phyloP scores from a whole-genome alignment of 805 yeast genomes.

The Lachancea sp. region DNA sequence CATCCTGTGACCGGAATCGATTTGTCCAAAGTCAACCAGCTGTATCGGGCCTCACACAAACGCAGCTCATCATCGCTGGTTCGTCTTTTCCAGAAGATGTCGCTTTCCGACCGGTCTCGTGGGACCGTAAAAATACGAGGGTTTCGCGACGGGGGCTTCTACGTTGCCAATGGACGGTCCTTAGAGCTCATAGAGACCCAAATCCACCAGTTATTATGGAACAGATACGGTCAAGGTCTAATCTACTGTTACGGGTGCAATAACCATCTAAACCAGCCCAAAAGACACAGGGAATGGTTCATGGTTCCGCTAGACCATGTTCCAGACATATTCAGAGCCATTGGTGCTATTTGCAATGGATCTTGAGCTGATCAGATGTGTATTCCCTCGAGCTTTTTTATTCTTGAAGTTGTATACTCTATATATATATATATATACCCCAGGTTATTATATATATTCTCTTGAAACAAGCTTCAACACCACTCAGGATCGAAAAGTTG shows the following conservation, averaged over 20 bases:
- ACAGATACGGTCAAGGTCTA: slow-evolving; percentile 25
- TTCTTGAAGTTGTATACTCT: not conserved
- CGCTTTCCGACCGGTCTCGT: too few relatives aligned
- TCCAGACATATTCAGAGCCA: slow-evolving; percentile 13
- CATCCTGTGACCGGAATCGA: slow-evolving; percentile 25
- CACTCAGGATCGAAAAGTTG: not conserved
- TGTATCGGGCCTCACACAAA: not conserved
- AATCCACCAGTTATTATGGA: slow-evolving; percentile 26
- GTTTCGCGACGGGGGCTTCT: slow-evolving; percentile 25
- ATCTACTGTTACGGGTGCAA: slow-evolving; percentile 27
- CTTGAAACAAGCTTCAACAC: not conserved
- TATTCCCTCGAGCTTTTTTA: not conserved
- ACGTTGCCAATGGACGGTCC: slow-evolving; percentile 12
- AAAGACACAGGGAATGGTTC: slow-evolving; percentile 28
- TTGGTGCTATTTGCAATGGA: slow-evolving; percentile 17
- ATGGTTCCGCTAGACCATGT: slow-evolving; percentile 23
- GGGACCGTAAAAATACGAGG: slow-evolving; percentile 3
- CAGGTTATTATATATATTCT: not conserved
- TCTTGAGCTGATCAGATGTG: not conserved
- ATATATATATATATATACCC: not conserved
- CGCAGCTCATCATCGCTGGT: slow-evolving; percentile 1
- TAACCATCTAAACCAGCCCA: slow-evolving; percentile 13
- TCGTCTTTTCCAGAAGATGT: slow-evolving; percentile 11
- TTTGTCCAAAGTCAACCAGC: slow-evolving; percentile 16
- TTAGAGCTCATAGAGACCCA: slow-evolving; percentile 18